Percentiles rank a stretch among this genome's conserved stretches.
phyloP scores from a whole-genome alignment of 345 rosid genomes.

The Pistacia atlantica region DNA sequence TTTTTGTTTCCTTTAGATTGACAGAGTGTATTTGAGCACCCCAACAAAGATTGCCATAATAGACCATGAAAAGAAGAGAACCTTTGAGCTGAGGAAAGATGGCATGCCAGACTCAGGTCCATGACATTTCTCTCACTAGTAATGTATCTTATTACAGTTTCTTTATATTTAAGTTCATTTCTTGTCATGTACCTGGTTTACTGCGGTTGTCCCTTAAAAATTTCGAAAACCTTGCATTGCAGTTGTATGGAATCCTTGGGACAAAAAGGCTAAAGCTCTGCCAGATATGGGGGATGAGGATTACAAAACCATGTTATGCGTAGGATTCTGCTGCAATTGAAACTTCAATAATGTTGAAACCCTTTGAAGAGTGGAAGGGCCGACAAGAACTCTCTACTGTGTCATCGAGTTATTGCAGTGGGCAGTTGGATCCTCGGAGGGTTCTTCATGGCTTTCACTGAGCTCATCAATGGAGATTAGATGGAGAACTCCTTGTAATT shows the following conservation, averaged over 20 bases:
- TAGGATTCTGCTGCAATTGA: constrained; percentile 83
- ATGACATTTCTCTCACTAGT: constrained; percentile 6
- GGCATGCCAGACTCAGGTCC: constrained; percentile 91
- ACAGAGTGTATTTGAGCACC: constrained; percentile 87
- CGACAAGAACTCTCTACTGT: constrained; percentile 85
- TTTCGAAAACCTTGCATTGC: constrained; percentile 24
- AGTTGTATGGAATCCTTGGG: constrained; percentile 99
- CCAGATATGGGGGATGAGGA: constrained; percentile 86
- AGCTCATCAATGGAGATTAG: constrained; percentile 16
- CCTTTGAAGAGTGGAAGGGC: constrained; percentile 89
- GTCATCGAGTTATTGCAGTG: constrained; percentile 95
- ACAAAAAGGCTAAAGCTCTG: constrained; percentile 76
- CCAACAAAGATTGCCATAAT: constrained; percentile 91
- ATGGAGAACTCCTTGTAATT: constrained; percentile 16
- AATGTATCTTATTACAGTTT: constrained; percentile 4
- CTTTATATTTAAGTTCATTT: neutral
- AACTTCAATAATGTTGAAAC: constrained; percentile 66
- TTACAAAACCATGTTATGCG: constrained; percentile 80
- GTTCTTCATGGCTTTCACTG: constrained; percentile 65
- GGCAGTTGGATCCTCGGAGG: constrained; percentile 88
- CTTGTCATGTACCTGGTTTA: neutral
- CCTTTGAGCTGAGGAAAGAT: constrained; percentile 79
- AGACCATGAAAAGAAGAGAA: constrained; percentile 95
- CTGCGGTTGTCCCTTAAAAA: constrained; percentile 6
- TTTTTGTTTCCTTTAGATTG: constrained; percentile 42